Conservation (phyloP, 805 yeast genomes). For the Saccharomycopsis vini region DNA sequence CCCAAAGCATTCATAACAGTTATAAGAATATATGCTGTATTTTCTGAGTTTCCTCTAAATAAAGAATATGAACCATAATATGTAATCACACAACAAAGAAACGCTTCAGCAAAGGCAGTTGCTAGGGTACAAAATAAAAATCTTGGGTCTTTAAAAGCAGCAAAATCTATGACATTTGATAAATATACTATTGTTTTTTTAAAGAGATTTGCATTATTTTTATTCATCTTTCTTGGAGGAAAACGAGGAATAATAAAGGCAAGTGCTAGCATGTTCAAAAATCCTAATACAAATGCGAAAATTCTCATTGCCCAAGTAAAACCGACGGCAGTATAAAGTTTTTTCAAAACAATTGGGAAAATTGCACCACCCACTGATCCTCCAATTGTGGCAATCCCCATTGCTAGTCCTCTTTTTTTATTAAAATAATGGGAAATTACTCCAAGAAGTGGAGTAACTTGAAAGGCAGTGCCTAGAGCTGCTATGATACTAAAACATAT, state of each 20-base stretch:
- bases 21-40: conserved; percentile 34
- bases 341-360: conserved; percentile 38
- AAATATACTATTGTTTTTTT: background rate
- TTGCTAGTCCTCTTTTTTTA: conserved; percentile 35
- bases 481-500: conserved; percentile 40
- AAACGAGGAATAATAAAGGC: conserved; percentile 29
- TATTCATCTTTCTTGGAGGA: conserved; percentile 14
- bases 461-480: conserved; percentile 35
- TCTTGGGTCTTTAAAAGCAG: conserved; percentile 34
- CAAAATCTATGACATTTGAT: conserved; percentile 4
- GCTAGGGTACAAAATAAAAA: conserved; percentile 36
- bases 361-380: conserved; percentile 44
- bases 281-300: conserved; percentile 32
- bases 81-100: conserved; percentile 37
- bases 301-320: conserved; percentile 46
- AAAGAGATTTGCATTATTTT: conserved; percentile 1
- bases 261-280: conserved; percentile 20
- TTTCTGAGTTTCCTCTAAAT: conserved; percentile 33
- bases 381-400: conserved; percentile 40
- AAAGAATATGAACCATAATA: conserved; percentile 43
- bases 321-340: conserved; percentile 35
- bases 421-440: conserved; percentile 38
- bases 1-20: conserved; percentile 32
- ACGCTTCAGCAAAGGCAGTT: conserved; percentile 39
- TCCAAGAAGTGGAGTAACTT: conserved; percentile 37